phyloP scores from a whole-genome alignment of 148 eudicot genomes.

The Fagopyrum tataricum region DNA sequence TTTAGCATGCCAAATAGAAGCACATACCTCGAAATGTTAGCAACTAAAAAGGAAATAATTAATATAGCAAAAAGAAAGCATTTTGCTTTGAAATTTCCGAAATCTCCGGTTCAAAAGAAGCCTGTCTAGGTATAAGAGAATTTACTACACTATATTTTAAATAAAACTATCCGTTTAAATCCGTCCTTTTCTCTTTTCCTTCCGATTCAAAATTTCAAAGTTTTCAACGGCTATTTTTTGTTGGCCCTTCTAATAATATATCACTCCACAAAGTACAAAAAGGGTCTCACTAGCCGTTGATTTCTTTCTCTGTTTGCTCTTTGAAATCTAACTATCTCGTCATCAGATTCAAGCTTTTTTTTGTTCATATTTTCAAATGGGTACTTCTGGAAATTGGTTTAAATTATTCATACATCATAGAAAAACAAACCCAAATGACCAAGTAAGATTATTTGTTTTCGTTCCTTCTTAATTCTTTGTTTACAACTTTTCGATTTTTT shows the following conservation, averaged over 20 bases:
- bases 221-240: constrained; percentile 13
- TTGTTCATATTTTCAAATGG: constrained; percentile 39
- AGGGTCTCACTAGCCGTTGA: not conserved
- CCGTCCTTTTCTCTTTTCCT: not conserved
- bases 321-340: constrained; percentile 1
- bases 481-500: not conserved
- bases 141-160: not conserved
- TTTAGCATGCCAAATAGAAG: constrained; percentile 1
- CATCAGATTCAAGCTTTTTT: not conserved
- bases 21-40: not conserved
- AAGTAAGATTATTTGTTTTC: constrained; percentile 28
- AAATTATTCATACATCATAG: constrained; percentile 49
- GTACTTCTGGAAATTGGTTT: constrained; percentile 74
- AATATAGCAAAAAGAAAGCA: not conserved
- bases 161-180: not conserved
- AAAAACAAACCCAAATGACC: constrained; percentile 40
- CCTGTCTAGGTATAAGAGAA: not conserved
- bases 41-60: not conserved
- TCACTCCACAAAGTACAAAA: not conserved
- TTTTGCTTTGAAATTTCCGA: constrained; percentile 4
- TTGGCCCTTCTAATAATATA: constrained; percentile 1
- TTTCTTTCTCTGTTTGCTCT: not conserved
- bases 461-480: not conserved
- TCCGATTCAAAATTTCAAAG: constrained; percentile 11
- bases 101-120: constrained; percentile 2